These are phyloP conservation scores for Rubus parviflorus DNA, from an alignment of 306 rosid genomes.

Conservation along the genomic window DNA sequence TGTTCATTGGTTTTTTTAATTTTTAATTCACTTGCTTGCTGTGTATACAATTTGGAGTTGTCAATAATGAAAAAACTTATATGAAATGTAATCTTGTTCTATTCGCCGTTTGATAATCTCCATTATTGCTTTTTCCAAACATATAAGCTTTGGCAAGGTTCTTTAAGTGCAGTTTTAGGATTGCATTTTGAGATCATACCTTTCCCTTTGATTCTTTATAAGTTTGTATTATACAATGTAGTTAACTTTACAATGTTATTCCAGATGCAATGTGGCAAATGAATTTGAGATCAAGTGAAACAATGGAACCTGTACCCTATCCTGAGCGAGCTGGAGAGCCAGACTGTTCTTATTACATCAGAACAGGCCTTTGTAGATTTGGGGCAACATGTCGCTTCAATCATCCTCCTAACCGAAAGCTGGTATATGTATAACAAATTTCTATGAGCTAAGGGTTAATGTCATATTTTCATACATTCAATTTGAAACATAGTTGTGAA, in stretches of 20 bases:
- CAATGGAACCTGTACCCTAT: conserved; percentile 84
- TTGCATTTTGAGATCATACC: background rate
- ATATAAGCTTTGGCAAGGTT: background rate
- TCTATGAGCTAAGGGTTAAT: conserved; percentile 12
- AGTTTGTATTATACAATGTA: conserved; percentile 11
- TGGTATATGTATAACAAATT: conserved; percentile 53
- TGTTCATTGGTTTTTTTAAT: background rate
- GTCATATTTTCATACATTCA: conserved; percentile 2
- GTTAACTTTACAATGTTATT: conserved; percentile 33
- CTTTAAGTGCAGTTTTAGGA: background rate
- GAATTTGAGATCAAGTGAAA: conserved; percentile 83
- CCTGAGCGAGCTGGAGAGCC: conserved; percentile 95
- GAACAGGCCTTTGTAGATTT: conserved; percentile 96
- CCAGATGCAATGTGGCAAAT: conserved; percentile 96
- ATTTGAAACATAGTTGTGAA: background rate
- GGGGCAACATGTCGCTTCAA: conserved; percentile 95
- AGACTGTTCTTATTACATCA: conserved; percentile 92
- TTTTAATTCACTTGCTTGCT: background rate
- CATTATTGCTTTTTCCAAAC: background rate
- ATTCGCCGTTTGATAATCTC: background rate
- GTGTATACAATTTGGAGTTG: background rate
- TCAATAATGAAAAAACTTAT: background rate
- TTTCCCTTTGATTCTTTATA: conserved; percentile 10
- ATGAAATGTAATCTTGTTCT: background rate
- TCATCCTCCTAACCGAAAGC: conserved; percentile 94